Evolutionary conservation across 805 yeast species (phyloP), one percentile per base, ranked within the genome.

Genomic region (Candida corydali): DNA sequence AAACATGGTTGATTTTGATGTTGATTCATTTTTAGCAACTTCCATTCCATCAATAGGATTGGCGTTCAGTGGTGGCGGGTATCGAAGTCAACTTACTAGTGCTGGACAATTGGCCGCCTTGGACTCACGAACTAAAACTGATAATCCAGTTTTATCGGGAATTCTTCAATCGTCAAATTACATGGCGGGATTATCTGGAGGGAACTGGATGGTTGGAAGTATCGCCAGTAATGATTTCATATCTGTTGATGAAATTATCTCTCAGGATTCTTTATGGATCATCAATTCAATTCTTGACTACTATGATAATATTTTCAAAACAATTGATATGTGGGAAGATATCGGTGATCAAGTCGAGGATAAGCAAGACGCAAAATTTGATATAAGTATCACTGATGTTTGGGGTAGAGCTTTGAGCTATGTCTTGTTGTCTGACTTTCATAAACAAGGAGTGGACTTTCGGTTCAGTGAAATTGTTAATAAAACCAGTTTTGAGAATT

Each of bases 41-140:
- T 39, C 40, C 29, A 39, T 52, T 14, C 41, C 40, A 25, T 51
- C 45, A 15, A 52, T 65, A 15, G 71, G 63, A 3, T 39, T 65
- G 17, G 65, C 70, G 1, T 55, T 63, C 37, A 50, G 62, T 8
- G 71, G 71, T 2, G 71, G 71, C 11, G 65, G 70, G 2, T 65
- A 63, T 43, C 47, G 71, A 34, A 61, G 70, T 12, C 60, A 68
- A 86, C 61, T 87, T 30, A 61, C 71, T 39, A 95, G 95, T 2
- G 95, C 95, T 10, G 96, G 96, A 25, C 78, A 81, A 55, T 61
- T 87, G 17, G 67, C 91, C 1, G 95, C 91, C 1, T 60, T 85
- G 40, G 96, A 87, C 55, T 76, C 77, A 50, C 67, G 94, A 46
- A 80, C 93, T 3, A 59, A 50, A 12, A 83, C 84, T n/a, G 56